Evolutionary conservation across 805 yeast species (phyloP).

Genomic region (Lipomyces orientalis): DNA sequence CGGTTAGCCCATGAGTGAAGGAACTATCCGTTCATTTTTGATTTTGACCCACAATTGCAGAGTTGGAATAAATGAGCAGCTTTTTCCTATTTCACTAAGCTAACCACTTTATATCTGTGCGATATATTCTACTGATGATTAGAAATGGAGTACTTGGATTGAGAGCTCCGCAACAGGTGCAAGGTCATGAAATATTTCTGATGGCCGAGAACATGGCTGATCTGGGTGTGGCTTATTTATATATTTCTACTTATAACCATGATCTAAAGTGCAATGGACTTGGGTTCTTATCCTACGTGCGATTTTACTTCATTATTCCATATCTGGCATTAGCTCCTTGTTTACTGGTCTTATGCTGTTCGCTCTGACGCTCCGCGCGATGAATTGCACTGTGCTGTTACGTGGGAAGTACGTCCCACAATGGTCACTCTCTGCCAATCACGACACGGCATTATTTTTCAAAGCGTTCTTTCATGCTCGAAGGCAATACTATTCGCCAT

Average conservation of each 20-base stretch:
- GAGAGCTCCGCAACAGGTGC: background rate
- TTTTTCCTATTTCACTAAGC: background rate
- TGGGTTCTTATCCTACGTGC: background rate
- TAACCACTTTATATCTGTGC: too few relatives aligned
- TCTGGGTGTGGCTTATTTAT: background rate
- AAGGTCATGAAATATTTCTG: background rate
- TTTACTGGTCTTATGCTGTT: background rate
- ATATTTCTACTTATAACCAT: background rate
- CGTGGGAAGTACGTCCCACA: too few relatives aligned
- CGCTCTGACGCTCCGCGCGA: background rate
- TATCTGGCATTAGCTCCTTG: background rate
- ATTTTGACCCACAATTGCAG: too few relatives aligned
- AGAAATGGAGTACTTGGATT: too few relatives aligned
- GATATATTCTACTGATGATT: too few relatives aligned
- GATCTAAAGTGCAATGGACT: background rate
- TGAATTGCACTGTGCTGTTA: background rate
- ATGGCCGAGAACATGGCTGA: background rate
- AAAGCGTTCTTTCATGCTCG: too few relatives aligned
- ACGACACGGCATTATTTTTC: background rate
- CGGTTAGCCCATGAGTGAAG: too few relatives aligned
- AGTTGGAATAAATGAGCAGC: background rate
- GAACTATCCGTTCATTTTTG: too few relatives aligned
- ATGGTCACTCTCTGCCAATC: background rate
- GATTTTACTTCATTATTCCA: background rate
- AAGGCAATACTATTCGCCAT: background rate